Percentiles rank a stretch among this genome's conserved stretches.
Evolutionary conservation across 2,329 filamentous ascomycete genomes (phyloP).

Genomic region (Pseudogymnoascus sp.): DNA sequence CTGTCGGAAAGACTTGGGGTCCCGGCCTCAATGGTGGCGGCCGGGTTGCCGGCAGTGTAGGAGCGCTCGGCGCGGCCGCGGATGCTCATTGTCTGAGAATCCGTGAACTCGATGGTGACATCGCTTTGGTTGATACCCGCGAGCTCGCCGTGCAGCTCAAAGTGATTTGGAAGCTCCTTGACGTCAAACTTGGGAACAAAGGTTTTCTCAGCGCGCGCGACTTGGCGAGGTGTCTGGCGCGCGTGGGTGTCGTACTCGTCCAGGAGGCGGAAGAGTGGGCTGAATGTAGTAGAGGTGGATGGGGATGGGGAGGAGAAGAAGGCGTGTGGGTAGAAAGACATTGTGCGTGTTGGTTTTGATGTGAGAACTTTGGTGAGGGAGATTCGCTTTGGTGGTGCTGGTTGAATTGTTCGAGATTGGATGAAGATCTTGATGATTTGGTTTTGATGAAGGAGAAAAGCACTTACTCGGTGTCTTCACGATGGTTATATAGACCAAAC

Average conservation of each 20-base stretch:
- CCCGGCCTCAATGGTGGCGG: conserved; percentile 25
- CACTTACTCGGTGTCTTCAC: not conserved
- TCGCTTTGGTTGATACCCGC: conserved; percentile 64
- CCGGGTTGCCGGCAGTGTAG: conserved; percentile 44
- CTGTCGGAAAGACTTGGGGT: conserved; percentile 22
- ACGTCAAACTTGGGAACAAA: conserved; percentile 74
- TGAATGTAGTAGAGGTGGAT: conserved; percentile 33
- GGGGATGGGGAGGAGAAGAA: not conserved
- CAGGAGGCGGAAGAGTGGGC: conserved; percentile 52
- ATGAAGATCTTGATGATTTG: conserved; percentile 1
- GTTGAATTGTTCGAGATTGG: not conserved
- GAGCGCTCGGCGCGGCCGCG: conserved; percentile 57
- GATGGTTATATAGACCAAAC: conserved; percentile 4
- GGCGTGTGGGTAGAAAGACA: conserved; percentile 22
- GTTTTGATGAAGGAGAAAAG: conserved; percentile 9
- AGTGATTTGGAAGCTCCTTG: conserved; percentile 56
- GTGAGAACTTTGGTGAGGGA: not conserved
- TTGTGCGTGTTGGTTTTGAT: conserved; percentile 31
- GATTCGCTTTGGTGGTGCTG: not conserved
- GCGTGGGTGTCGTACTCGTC: conserved; percentile 52
- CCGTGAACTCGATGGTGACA: conserved; percentile 67
- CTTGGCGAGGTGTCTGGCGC: conserved; percentile 22
- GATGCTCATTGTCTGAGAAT: conserved; percentile 63
- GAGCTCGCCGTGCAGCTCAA: conserved; percentile 72
- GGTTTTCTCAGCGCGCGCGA: conserved; percentile 23